Conservation (phyloP, 2,329 filamentous ascomycete species). For the Fusarium falciforme region DNA sequence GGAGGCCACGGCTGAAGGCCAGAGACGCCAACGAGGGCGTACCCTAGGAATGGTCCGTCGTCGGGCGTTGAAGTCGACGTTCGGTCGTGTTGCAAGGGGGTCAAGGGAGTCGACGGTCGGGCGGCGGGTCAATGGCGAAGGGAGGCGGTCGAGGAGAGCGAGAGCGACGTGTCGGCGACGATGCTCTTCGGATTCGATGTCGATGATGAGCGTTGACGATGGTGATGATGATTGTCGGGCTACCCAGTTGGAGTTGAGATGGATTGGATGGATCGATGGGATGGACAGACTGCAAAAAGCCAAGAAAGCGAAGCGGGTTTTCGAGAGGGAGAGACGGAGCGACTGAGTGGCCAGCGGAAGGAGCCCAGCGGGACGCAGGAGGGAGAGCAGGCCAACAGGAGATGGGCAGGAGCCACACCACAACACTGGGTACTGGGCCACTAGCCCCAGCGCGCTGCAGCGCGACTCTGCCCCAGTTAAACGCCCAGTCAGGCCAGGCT, state of each 20-base stretch:
- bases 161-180: not conserved
- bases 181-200: not conserved
- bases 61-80: constrained; percentile 28
- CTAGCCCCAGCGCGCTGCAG: constrained; percentile 17
- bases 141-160: constrained; percentile 16
- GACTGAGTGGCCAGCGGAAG: constrained; percentile 33
- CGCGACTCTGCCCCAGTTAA: constrained; percentile 12
- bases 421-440: not conserved
- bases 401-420: constrained; percentile 29
- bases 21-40: constrained; percentile 42
- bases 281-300: constrained; percentile 38
- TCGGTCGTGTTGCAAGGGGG: constrained; percentile 26
- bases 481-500: constrained; percentile 19
- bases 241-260: constrained; percentile 25
- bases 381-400: constrained; percentile 37
- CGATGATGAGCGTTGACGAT: constrained; percentile 1
- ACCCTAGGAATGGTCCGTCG: constrained; percentile 34
- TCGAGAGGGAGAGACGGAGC: constrained; percentile 32
- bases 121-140: constrained; percentile 19
- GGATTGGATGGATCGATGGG: constrained; percentile 34
- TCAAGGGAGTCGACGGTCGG: constrained; percentile 11
- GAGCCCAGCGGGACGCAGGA: constrained; percentile 14
- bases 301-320: constrained; percentile 38
- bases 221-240: constrained; percentile 9
- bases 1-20: constrained; percentile 38